Conservation (phyloP, 805 yeast species). For the Lachancea thermotolerans region DNA sequence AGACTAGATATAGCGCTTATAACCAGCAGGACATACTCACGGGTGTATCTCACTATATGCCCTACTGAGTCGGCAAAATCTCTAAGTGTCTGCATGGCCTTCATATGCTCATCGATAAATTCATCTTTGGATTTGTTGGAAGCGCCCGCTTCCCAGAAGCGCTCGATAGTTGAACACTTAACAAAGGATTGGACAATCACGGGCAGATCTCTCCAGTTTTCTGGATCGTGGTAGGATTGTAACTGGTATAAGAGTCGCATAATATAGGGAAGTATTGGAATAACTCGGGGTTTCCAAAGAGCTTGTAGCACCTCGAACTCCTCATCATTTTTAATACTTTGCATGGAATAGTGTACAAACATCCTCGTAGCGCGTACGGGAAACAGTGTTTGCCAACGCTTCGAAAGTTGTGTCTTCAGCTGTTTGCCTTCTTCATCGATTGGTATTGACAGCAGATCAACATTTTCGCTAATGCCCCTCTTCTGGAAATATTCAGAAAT, state of each 20-base stretch:
- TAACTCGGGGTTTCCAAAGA: conserved; percentile 90
- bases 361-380: conserved; percentile 95
- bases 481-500: conserved; percentile 86
- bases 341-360: conserved; percentile 91
- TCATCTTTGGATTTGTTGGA: conserved; percentile 90
- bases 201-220: conserved; percentile 83
- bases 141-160: conserved; percentile 98
- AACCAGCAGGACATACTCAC: conserved; percentile 91
- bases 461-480: conserved; percentile 70
- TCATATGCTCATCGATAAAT: conserved; percentile 87
- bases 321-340: conserved; percentile 71
- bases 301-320: conserved; percentile 61
- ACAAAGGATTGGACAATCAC: conserved; percentile 88
- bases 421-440: conserved; percentile 87
- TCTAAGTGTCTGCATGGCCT: conserved; percentile 86
- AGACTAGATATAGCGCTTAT: conserved; percentile 83
- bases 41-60: conserved; percentile 87
- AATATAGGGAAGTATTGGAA: conserved; percentile 86
- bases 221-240: conserved; percentile 91
- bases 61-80: conserved; percentile 98
- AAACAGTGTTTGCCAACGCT: conserved; percentile 89
- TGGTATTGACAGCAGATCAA: conserved; percentile 65
- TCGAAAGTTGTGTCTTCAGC: conserved; percentile 71
- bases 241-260: conserved; percentile 82
- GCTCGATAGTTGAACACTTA: conserved; percentile 78